phyloP scores from a whole-genome alignment of 805 yeast genomes.

The Nakazawaea molendinolei region DNA sequence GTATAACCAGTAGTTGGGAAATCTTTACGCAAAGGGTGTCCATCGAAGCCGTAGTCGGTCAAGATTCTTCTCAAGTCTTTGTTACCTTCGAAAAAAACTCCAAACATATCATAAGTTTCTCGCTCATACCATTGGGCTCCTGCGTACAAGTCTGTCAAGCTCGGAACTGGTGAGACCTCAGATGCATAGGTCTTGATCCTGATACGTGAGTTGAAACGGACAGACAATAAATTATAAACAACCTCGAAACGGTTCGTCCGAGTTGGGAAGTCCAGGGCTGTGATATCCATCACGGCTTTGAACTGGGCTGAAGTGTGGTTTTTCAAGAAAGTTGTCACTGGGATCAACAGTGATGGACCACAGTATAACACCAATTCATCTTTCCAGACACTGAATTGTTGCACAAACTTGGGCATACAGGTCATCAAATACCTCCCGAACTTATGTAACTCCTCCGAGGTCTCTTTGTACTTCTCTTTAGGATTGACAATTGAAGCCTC shows the following conservation, averaged over 20 bases:
- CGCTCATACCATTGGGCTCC: conserved; percentile 92
- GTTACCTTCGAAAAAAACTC: conserved; percentile 82
- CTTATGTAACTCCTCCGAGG: conserved; percentile 65
- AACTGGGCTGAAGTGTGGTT: conserved; percentile 79
- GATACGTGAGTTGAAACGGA: conserved; percentile 79
- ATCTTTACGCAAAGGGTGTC: conserved; percentile 86
- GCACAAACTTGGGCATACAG: conserved; percentile 74
- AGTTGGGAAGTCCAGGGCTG: conserved; percentile 83
- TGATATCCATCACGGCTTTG: conserved; percentile 71
- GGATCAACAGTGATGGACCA: conserved; percentile 70
- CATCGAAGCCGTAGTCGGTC: conserved; percentile 91
- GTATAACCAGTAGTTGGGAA: conserved; percentile 92
- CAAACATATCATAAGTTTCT: conserved; percentile 83
- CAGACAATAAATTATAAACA: conserved; percentile 74
- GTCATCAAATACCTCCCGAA: conserved; percentile 77
- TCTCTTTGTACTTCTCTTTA: conserved; percentile 64
- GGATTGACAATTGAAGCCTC: conserved; percentile 60
- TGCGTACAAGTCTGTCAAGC: conserved; percentile 61
- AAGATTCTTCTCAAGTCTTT: conserved; percentile 85
- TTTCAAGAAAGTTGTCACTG: conserved; percentile 62
- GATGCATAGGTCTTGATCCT: conserved; percentile 85
- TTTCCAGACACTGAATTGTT: conserved; percentile 85
- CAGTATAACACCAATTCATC: conserved; percentile 75
- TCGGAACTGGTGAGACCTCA: conserved; percentile 77
- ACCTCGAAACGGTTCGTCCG: conserved; percentile 83